Conservation (phyloP, 768 basidiomycete species). For the Russula brevipes region DNA sequence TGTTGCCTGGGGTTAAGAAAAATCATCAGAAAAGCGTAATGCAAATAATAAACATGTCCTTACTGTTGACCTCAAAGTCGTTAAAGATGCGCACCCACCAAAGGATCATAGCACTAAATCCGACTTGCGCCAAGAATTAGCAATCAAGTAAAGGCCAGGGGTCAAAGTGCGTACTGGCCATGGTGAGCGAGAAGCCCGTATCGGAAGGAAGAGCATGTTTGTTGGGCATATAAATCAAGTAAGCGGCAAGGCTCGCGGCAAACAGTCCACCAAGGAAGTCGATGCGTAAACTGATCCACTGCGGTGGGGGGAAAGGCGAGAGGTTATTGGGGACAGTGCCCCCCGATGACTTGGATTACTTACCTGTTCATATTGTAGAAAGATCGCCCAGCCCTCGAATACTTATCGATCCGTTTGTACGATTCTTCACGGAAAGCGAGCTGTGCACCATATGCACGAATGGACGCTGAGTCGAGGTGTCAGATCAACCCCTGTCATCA, state of each 20-base stretch:
- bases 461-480: slow-evolving; percentile 34
- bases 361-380: slow-evolving; percentile 49
- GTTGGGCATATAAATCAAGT: slow-evolving; percentile 43
- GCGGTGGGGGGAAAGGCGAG: not conserved
- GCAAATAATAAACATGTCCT: slow-evolving; percentile 5
- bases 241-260: slow-evolving; percentile 44
- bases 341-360: not conserved
- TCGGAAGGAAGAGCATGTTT: slow-evolving; percentile 34
- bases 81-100: slow-evolving; percentile 45
- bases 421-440: slow-evolving; percentile 40
- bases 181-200: slow-evolving; percentile 38
- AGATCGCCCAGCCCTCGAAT: slow-evolving; percentile 37
- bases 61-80: slow-evolving; percentile 43
- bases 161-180: slow-evolving; percentile 35
- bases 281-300: slow-evolving; percentile 50
- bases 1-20: slow-evolving; percentile 27
- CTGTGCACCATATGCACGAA: slow-evolving; percentile 54
- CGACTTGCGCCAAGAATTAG: slow-evolving; percentile 32
- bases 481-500: not conserved
- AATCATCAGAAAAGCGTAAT: not conserved
- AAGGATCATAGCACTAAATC: slow-evolving; percentile 53
- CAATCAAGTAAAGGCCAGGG: not conserved
- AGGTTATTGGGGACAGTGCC: not conserved
- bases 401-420: slow-evolving; percentile 44
- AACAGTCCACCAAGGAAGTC: slow-evolving; percentile 55